Base-by-base conservation (phyloP, 345 rosid species). In the Rhodamnia rubescens region DNA sequence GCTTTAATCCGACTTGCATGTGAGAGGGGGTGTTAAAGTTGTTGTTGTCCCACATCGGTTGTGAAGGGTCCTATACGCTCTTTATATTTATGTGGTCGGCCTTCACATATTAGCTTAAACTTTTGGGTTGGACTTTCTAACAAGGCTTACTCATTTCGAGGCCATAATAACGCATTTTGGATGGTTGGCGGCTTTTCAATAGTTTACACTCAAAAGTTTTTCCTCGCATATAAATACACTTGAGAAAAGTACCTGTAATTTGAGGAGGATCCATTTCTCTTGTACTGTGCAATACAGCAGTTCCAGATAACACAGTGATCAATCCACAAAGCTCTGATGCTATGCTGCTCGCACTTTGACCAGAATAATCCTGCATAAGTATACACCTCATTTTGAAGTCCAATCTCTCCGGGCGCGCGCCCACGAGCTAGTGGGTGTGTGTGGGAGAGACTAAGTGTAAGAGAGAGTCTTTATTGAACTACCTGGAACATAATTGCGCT, bases 401-500 rank as follows among this genome's bases (percentile, higher is more conserved):
- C 10, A 74, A 61, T 74, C 83, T 49, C 29, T 44, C 53, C 21
- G 27, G 6, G 32, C 6, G 61, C 27, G 10, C 24, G 47, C 80
- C 20, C 14, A 0, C 20, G 26, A 1, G 47, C 20, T 44, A 1
- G 24, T 16, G 75, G 20, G 56, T 21, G 24, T 47, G 82, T 42
- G 26, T 14, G 52, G 56, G 15, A 32, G n/a, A 53, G 56, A 82
- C 26, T 22, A 82, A 82, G 26, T 22, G 1, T 2, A 12, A 52
- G 51, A 78, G 36, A 51, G 52, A 44, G 22, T 24, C 51, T 53
- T 14, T 80, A 40, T 29, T 49, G 53, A 13, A 16, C 85, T 94
- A 94, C 98, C 98, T 94, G 93, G 75, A 94, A 94, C 96, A 94
- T 94, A 87, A 94, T 93, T 59, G 93, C 98, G 85, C 98, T 94